A percentile compares a stretch with the other conserved stretches of the same genome.
phyloP scores from a whole-genome alignment of 1,284 basidiomycete genomes.

The Trichosporon sp. region DNA sequence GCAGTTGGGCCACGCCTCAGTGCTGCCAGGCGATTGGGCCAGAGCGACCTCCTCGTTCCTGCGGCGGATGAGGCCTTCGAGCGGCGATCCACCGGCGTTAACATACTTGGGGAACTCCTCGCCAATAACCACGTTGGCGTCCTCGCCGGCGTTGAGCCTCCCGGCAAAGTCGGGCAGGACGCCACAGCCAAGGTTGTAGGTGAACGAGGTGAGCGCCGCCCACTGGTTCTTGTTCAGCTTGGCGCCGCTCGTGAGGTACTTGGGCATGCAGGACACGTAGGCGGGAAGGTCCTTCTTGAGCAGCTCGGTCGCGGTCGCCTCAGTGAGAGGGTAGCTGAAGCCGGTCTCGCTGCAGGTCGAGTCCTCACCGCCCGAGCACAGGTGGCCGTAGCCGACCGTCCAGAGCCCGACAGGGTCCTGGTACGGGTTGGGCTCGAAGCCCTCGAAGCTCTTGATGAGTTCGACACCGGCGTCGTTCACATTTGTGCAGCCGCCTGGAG shows the following conservation, averaged over 20 bases:
- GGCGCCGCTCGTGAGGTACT: not conserved
- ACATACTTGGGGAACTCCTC: constrained; percentile 6
- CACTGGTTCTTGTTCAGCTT: constrained; percentile 22
- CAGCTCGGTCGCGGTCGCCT: constrained; percentile 14
- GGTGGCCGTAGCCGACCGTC: constrained; percentile 25
- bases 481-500: not conserved
- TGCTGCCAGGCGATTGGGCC: not conserved
- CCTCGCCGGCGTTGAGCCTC: constrained; percentile 1
- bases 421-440: constrained; percentile 16
- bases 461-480: constrained; percentile 22
- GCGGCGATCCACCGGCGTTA: not conserved
- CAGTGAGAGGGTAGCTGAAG: constrained; percentile 19
- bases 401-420: constrained; percentile 4
- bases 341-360: not conserved
- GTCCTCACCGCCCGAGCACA: not conserved
- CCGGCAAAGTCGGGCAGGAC: not conserved
- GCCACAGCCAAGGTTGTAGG: constrained; percentile 19
- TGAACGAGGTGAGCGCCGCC: constrained; percentile 10
- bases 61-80: constrained; percentile 13
- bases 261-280: constrained; percentile 14
- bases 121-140: constrained; percentile 4
- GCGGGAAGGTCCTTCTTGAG: constrained; percentile 1
- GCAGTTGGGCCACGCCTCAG: constrained; percentile 10
- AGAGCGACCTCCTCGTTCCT: constrained; percentile 15
- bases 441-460: constrained; percentile 23